Base-by-base conservation (phyloP, 2,329 filamentous ascomycete species). In the Calonectria ilicicola region DNA sequence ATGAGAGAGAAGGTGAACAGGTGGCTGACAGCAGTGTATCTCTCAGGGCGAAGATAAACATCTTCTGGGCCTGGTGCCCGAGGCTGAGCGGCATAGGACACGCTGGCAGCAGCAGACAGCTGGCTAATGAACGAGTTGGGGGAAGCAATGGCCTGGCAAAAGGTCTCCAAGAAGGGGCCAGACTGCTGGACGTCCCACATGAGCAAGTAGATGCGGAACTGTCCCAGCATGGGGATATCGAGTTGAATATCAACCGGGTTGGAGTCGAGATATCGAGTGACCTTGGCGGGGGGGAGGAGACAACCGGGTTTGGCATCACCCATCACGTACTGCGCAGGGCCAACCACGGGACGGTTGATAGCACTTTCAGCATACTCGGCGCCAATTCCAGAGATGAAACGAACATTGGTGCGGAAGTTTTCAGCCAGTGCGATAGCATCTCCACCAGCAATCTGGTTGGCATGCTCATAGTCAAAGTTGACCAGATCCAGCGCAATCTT, bases 161-260 rank as follows among this genome's bases (percentile, higher is more conserved):
- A 87, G 0, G 85, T 86, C 8, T 89, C 85, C 27, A 95, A 85
- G 82, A 94, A 94, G 1, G 85, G 84, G 67, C 85, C 85, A 4
- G 88, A 87, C 38, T 87, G 82, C 67, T 87, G 85, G 2, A 94
- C 86, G 77, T 94, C 88, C 79, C 90, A 91, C 73, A 91, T 89
- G 72, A 96, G 89, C 72, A 95, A 88, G 81, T 94, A 95, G 56
- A 95, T 89, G 62, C 93, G 89, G 85, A 95, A 96, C 79, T 96
- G 94, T 29, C 93, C 92, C 7, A 95, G 86, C 83, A 95, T 90
- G 1, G 94, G 94, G 53, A 95, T 94, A 79, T 95, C 94, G 7
- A 95, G 90, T 80, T 96, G 93, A 32, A 95, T 85, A 77, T 95
- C 92, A 49, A 96, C 91, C 0, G 93, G 93, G 78, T 95, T 96